Conservation (phyloP, 768 basidiomycete species). For the Dendrothele bispora region DNA sequence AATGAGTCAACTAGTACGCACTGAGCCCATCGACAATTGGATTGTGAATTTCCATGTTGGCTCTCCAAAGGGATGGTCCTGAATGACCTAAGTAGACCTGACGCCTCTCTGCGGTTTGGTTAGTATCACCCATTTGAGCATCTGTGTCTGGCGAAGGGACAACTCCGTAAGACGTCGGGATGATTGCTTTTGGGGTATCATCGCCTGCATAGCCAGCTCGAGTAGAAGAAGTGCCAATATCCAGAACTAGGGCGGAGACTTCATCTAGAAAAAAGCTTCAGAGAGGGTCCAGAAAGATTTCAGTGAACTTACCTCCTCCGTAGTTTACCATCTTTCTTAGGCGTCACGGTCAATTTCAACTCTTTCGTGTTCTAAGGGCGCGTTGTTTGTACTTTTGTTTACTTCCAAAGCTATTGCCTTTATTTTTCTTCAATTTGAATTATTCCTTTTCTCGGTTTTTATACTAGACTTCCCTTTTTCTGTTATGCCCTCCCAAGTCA, state of each 20-base stretch:
- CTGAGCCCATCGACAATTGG: constrained; percentile 85
- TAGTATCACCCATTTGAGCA: constrained; percentile 50
- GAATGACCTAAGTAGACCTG: constrained; percentile 84
- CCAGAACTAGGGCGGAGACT: constrained; percentile 94
- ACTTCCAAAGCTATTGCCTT: constrained; percentile 2
- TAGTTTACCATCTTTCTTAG: constrained; percentile 68
- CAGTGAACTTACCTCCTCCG: constrained; percentile 67
- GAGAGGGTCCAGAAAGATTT: not conserved
- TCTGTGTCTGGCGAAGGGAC: constrained; percentile 45
- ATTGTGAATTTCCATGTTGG: constrained; percentile 84
- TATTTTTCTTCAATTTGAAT: not conserved
- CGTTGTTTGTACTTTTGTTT: not conserved
- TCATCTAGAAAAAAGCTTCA: constrained; percentile 59
- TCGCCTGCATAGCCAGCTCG: constrained; percentile 98
- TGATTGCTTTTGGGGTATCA: constrained; percentile 89
- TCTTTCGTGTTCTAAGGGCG: not conserved
- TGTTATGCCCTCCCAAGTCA: constrained; percentile 2
- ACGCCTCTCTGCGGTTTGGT: constrained; percentile 41
- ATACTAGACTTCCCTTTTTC: not conserved
- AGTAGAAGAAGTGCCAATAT: constrained; percentile 87
- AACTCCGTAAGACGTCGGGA: constrained; percentile 89
- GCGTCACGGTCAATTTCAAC: not conserved
- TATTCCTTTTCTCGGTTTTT: not conserved
- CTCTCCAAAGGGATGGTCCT: constrained; percentile 88
- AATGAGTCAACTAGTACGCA: constrained; percentile 36